Evolutionary conservation across 106 monocot species (phyloP), one percentile per base, ranked within the genome.

Genomic region (Dendrobium chrysotoxum): DNA sequence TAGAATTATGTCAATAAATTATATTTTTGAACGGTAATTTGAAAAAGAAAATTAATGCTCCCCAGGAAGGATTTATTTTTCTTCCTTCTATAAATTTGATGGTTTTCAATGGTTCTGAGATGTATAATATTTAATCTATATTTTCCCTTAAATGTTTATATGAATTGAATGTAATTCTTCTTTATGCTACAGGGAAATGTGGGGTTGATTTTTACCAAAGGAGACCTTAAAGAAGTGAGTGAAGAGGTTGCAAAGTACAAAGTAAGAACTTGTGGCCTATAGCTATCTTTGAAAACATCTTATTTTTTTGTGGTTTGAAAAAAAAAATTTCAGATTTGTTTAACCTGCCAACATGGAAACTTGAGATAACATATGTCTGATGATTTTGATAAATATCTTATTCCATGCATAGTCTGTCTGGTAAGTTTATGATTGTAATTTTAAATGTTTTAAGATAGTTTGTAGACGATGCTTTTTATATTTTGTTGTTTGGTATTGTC

Each of bases 221-320:
- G 95, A 21, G 93, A 93, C 83, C 86, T 96, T 23, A 96, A 96
- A 86, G 95, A 96, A 82, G 89, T 96, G 10, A 93, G 91, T 25
- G 96, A 93, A 81, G 93, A 96, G 82, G 93, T 89, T 38, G 86
- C 87, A 15, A 93, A 93, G n/a, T 93, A 91, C 86, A 93, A 91
- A 91, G 92, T 89, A 47, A 76, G 76, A 76, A 50, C 21, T 16
- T 28, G 11, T 70, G 4, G 12, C 11, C 13, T 61, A 5, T 61
- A 2, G 15, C 11, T 50, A 13, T 10, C 10, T 50, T 61, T 61
- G 61, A 61, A 21, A 23, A 4, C 58, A 61, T 61, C 23, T 21
- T 2, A n/a, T n/a, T 50, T 50, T 50, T 50, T 50, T 13, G 10
- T 61, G 61, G 4, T n/a, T 5, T 23, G 21, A 23, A 21, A 4